phyloP scores from a whole-genome alignment of 2,329 filamentous ascomycete genomes.

The Arthroderma sp. region DNA sequence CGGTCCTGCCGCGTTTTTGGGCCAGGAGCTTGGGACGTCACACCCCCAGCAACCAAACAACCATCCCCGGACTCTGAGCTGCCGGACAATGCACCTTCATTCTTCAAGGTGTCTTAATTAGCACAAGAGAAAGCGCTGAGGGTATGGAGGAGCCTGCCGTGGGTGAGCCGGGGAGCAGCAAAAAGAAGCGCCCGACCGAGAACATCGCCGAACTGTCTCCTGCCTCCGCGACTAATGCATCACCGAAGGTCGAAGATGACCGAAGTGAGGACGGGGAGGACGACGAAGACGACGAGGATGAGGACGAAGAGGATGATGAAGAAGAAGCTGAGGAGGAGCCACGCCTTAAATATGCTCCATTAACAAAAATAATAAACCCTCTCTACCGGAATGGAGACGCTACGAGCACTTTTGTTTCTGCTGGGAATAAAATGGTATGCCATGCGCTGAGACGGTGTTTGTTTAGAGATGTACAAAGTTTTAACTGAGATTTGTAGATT shows the following conservation, averaged over 20 bases:
- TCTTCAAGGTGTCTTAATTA: too few species aligned
- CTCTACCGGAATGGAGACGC: constrained; percentile 93
- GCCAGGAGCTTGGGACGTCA: too few species aligned
- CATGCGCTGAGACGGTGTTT: background rate
- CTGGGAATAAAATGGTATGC: constrained; percentile 89
- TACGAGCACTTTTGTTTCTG: constrained; percentile 78
- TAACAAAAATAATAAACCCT: constrained; percentile 65
- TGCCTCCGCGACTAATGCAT: background rate
- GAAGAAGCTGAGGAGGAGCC: constrained; percentile 91
- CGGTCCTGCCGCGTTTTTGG: too few species aligned
- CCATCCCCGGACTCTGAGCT: too few species aligned
- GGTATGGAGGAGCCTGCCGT: constrained; percentile 29
- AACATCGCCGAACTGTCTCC: background rate
- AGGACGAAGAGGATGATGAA: constrained; percentile 55
- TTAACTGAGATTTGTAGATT: constrained; percentile 42
- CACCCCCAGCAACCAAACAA: too few species aligned
- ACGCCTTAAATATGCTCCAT: constrained; percentile 76
- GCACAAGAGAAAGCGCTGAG: constrained; percentile 12
- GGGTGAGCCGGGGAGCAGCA: constrained; percentile 10
- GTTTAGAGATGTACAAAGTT: background rate
- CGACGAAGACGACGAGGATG: constrained; percentile 33
- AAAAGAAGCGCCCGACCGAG: constrained; percentile 12
- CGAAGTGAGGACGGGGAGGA: constrained; percentile 14
- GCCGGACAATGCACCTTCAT: too few species aligned
- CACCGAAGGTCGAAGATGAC: constrained; percentile 7